Conservation (phyloP, 148 eudicot species). For the Drosera capensis region DNA sequence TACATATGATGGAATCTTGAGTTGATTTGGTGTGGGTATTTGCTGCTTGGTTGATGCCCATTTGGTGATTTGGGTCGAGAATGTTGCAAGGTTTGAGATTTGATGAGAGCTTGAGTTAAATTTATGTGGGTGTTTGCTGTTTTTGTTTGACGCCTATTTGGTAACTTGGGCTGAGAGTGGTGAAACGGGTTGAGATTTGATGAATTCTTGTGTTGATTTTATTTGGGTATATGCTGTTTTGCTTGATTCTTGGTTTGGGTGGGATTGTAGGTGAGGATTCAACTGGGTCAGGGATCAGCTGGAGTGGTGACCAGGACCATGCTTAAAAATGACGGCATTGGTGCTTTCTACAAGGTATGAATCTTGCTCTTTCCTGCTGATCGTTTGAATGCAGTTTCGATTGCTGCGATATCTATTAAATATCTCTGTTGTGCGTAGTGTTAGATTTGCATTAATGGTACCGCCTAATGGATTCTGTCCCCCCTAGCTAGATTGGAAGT, state of each 20-base stretch:
- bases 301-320: slow-evolving; percentile 53
- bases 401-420: neutral
- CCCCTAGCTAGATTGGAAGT: too few species aligned
- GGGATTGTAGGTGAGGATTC: slow-evolving; percentile 76
- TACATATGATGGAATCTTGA: too few species aligned
- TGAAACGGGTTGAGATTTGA: neutral
- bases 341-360: slow-evolving; percentile 84
- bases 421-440: neutral
- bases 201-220: neutral
- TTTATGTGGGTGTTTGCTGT: slow-evolving; percentile 4
- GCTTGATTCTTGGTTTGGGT: slow-evolving; percentile 4
- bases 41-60: neutral
- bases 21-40: too few species aligned
- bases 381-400: neutral
- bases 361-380: neutral
- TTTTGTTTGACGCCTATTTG: slow-evolving; percentile 1
- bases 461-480: too few species aligned
- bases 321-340: slow-evolving; percentile 83
- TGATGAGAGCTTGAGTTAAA: neutral
- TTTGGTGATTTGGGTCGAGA: neutral
- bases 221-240: slow-evolving; percentile 3
- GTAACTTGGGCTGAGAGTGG: neutral
- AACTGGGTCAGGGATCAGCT: slow-evolving; percentile 94
- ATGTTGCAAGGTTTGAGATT: neutral
- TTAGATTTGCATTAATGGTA: too few species aligned